Evolutionary conservation across 2,329 filamentous ascomycete species (phyloP).

Genomic region (Pezicula carpinea): DNA sequence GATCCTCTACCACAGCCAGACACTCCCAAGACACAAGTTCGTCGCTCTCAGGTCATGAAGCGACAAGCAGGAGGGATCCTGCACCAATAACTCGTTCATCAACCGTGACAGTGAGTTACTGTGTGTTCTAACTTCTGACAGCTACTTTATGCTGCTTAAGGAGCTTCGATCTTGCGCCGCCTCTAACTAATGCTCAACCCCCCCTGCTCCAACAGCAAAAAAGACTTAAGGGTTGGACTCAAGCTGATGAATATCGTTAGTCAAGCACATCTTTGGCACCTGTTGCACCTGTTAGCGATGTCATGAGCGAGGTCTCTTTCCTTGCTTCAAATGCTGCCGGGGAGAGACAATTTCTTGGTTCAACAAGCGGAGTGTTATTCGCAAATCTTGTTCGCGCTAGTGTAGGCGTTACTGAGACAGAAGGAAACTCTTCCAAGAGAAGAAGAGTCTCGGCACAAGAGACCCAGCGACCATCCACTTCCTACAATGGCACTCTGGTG

Average conservation of each 20-base stretch:
- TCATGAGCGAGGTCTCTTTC: slow-evolving; percentile 37
- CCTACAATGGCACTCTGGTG: not conserved
- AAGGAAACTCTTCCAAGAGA: not conserved
- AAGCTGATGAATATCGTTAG: not conserved
- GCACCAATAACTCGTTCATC: no score
- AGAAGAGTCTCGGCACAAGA: not conserved
- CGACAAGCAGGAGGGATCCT: no score
- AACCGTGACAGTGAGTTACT: no score
- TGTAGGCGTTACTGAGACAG: slow-evolving; percentile 2
- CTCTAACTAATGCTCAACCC: no score
- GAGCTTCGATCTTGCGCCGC: no score
- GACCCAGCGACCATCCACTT: not conserved
- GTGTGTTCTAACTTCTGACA: no score
- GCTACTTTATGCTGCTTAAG: no score
- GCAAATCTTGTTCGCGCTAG: slow-evolving; percentile 34
- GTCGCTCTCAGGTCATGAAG: no score
- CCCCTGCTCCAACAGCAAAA: no score
- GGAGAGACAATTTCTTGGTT: slow-evolving; percentile 38
- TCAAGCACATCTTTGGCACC: slow-evolving; percentile 5
- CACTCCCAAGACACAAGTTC: no score
- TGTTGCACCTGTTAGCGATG: slow-evolving; percentile 22
- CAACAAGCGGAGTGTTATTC: slow-evolving; percentile 35
- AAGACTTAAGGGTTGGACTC: slow-evolving; percentile 12
- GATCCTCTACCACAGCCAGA: no score
- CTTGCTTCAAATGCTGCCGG: slow-evolving; percentile 38